phyloP scores from a whole-genome alignment of 164 flowering plant species.

The Pachysandra terminalis region DNA sequence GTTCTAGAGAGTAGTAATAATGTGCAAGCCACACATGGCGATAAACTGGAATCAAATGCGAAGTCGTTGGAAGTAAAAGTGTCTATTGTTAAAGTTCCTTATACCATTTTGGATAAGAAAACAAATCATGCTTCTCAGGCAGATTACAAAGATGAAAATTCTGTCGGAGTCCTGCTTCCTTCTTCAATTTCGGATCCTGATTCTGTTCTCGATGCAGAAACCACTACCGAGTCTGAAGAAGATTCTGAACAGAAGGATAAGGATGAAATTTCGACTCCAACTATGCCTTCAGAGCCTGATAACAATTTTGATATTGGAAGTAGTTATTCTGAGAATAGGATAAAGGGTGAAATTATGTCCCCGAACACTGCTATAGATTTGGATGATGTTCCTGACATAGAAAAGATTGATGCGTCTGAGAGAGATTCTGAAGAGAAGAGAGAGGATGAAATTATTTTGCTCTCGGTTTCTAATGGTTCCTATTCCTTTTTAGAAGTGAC shows the following conservation, averaged over 20 bases:
- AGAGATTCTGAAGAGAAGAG: slow-evolving; percentile 5
- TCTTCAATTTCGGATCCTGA: background rate
- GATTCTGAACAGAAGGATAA: background rate
- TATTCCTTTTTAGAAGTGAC: background rate
- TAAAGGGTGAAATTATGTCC: background rate
- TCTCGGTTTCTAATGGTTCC: background rate
- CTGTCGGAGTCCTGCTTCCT: background rate
- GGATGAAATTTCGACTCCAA: background rate
- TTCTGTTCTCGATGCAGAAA: background rate
- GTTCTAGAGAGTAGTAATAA: background rate
- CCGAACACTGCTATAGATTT: background rate
- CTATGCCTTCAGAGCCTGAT: background rate
- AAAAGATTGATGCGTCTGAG: background rate
- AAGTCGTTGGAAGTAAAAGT: background rate
- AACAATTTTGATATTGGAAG: background rate
- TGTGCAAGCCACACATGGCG: background rate
- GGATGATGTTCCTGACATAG: slow-evolving; percentile 3
- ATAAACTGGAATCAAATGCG: background rate
- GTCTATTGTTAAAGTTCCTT: background rate
- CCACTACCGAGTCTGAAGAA: background rate
- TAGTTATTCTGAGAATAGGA: slow-evolving; percentile 1
- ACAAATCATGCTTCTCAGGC: background rate
- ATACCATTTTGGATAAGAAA: background rate
- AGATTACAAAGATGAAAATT: background rate
- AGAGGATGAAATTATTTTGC: background rate